Conservation (phyloP, 768 basidiomycete genomes). For the Suillus subalutaceus region DNA sequence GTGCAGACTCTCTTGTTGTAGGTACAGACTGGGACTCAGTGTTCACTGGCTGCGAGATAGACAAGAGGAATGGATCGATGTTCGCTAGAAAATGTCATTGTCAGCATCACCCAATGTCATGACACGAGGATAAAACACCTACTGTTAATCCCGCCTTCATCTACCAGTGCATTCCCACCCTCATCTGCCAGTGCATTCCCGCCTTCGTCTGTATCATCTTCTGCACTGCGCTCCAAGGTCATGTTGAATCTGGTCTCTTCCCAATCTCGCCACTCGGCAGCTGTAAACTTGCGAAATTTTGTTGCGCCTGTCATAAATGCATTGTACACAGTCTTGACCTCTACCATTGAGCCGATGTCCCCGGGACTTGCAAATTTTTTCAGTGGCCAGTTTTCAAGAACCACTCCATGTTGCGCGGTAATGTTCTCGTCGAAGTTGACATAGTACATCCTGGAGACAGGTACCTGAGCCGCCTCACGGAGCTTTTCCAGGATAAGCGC, state of each 20-base stretch:
- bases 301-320: neutral
- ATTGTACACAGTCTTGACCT: slow-evolving; percentile 8
- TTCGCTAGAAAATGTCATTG: neutral
- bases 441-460: slow-evolving; percentile 21
- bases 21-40: neutral
- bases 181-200: neutral
- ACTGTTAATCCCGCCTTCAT: too few relatives aligned
- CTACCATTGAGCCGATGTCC: slow-evolving; percentile 4
- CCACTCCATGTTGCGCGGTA: slow-evolving; percentile 14
- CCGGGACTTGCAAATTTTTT: slow-evolving; percentile 11
- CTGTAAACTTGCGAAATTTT: slow-evolving; percentile 3
- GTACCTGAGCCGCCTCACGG: neutral
- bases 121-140: neutral
- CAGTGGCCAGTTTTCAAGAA: slow-evolving; percentile 24
- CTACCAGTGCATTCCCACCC: neutral
- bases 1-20: neutral
- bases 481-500: slow-evolving; percentile 3
- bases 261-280: slow-evolving; percentile 2
- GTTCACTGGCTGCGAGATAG: neutral
- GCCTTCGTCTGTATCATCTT: neutral
- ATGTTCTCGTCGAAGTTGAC: slow-evolving; percentile 19
- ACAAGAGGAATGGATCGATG: neutral
- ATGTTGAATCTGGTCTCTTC: neutral
- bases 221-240: too few relatives aligned
- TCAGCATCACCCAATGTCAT: neutral